phyloP scores from a whole-genome alignment of 176 grass and related monocot genomes.

The Eragrostis curvula region DNA sequence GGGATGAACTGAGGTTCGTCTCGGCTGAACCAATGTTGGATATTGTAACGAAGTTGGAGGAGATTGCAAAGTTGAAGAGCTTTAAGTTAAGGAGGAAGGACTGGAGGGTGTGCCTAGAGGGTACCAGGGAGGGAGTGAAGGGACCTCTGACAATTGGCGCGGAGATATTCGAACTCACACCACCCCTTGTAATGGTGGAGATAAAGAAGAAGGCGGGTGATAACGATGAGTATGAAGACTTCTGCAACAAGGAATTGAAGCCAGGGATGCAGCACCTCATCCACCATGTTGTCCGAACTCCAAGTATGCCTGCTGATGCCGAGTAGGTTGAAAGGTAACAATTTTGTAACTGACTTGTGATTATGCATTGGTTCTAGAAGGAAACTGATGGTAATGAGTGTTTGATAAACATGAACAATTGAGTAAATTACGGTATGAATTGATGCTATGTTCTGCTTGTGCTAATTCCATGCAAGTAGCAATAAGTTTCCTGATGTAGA shows the following conservation, averaged over 20 bases:
- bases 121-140: conserved; percentile 89
- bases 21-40: conserved; percentile 60
- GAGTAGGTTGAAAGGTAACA: conserved; percentile 53
- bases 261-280: conserved; percentile 84
- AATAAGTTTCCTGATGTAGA: neutral
- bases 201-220: conserved; percentile 95
- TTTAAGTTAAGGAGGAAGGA: conserved; percentile 83
- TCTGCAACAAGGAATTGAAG: conserved; percentile 88
- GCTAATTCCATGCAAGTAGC: neutral
- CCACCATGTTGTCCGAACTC: conserved; percentile 48
- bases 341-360: neutral
- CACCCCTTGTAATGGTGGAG: conserved; percentile 87
- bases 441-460: conserved; percentile 23
- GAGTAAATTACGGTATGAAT: neutral
- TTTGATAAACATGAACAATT: neutral
- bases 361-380: conserved; percentile 7
- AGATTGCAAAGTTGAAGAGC: conserved; percentile 85
- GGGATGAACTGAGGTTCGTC: conserved; percentile 80
- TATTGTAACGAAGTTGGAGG: conserved; percentile 82
- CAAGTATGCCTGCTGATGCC: conserved; percentile 28
- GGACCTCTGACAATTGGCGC: conserved; percentile 83
- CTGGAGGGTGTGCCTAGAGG: conserved; percentile 88
- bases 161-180: conserved; percentile 93
- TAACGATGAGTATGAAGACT: conserved; percentile 87
- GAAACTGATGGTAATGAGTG: neutral